Evolutionary conservation across 305 asterid species (phyloP).

Genomic region (Plantago coronopus): DNA sequence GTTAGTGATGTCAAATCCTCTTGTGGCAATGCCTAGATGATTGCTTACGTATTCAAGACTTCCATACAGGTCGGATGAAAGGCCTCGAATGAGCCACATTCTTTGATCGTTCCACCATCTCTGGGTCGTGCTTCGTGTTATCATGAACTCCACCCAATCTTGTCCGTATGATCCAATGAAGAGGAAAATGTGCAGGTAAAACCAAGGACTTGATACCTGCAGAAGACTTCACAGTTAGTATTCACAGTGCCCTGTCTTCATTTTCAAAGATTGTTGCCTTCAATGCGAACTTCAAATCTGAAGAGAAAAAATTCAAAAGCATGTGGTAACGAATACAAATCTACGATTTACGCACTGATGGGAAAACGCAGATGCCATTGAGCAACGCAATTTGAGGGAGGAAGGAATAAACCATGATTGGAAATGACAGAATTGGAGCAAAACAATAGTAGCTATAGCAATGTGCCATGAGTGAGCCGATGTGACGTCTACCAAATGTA

Average conservation of each 20-base stretch:
- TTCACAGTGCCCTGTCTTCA: too few species aligned
- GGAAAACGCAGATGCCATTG: slow-evolving; percentile 34
- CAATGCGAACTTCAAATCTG: too few species aligned
- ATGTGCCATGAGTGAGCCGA: slow-evolving; percentile 44
- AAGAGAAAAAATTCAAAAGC: too few species aligned
- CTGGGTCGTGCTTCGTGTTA: slow-evolving; percentile 25
- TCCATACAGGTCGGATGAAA: slow-evolving; percentile 40
- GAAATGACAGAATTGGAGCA: slow-evolving; percentile 42
- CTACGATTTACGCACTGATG: slow-evolving; percentile 34
- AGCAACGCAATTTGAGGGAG: slow-evolving; percentile 41
- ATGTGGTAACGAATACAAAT: too few species aligned
- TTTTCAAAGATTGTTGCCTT: too few species aligned
- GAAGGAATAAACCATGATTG: slow-evolving; percentile 40
- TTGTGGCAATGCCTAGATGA: slow-evolving; percentile 31
- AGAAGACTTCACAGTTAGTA: too few species aligned
- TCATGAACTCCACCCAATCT: slow-evolving; percentile 40
- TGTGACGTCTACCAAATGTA: slow-evolving; percentile 27
- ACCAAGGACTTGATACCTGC: slow-evolving; percentile 44
- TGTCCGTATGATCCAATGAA: slow-evolving; percentile 42
- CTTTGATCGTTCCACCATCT: slow-evolving; percentile 54
- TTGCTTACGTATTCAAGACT: slow-evolving; percentile 35
- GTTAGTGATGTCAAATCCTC: slow-evolving; percentile 39
- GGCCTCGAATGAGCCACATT: slow-evolving; percentile 39
- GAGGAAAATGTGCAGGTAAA: slow-evolving; percentile 34
- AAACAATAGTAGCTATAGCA: slow-evolving; percentile 44